A percentile compares a stretch with the other conserved stretches of the same genome.
These are phyloP conservation scores for Picea sitchensis DNA, from an alignment of 75 land plant genomes.

Conservation along the genomic window DNA sequence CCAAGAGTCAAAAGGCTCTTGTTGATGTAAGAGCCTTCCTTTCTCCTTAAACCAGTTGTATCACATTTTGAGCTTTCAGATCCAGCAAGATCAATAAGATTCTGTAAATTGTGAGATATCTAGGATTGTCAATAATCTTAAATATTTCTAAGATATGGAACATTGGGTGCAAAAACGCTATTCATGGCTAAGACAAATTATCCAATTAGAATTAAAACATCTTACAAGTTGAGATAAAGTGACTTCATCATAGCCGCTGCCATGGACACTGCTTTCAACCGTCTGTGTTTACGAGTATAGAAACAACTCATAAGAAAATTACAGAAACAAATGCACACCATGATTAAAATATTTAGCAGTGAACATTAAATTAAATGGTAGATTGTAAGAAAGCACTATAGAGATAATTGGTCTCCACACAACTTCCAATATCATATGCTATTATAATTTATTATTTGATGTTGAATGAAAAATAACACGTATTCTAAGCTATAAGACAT, in stretches of 20 bases:
- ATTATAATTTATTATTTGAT: too few species aligned
- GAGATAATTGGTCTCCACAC: too few species aligned
- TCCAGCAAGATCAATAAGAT: conserved; percentile 97
- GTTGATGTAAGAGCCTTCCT: conserved; percentile 98
- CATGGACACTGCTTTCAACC: conserved; percentile 83
- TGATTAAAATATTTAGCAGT: too few species aligned
- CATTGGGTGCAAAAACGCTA: background rate
- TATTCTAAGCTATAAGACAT: too few species aligned
- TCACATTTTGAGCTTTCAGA: conserved; percentile 99
- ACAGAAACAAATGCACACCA: too few species aligned
- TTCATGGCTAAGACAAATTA: too few species aligned
- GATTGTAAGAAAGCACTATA: too few species aligned
- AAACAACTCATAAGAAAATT: too few species aligned
- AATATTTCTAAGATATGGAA: background rate
- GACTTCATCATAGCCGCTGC: conserved; percentile 78
- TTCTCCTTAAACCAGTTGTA: conserved; percentile 94
- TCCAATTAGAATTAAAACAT: background rate
- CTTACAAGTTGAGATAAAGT: conserved; percentile 86
- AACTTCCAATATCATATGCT: too few species aligned
- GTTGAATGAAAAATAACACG: too few species aligned
- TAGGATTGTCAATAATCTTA: background rate
- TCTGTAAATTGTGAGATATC: conserved; percentile 42
- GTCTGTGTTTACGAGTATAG: conserved; percentile 34
- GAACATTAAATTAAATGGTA: too few species aligned
- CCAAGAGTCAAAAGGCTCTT: conserved; percentile 98